Conservation (phyloP, 108 stramenopile species). For the Skeletonema tropicum region DNA sequence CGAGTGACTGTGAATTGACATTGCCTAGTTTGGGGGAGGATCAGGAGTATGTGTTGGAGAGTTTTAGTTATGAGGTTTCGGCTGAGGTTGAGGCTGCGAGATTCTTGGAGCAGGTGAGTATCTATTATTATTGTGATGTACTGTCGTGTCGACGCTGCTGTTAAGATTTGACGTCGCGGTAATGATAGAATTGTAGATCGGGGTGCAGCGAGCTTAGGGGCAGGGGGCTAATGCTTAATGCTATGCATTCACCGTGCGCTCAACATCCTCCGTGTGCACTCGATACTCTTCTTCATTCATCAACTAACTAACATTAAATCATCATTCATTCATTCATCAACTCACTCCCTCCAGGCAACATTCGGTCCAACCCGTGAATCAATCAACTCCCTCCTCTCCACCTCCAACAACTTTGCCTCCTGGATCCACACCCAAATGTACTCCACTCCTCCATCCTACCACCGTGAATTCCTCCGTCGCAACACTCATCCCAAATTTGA, state of each 20-base stretch:
- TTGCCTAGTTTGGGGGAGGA: slow-evolving; percentile 19
- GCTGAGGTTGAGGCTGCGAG: slow-evolving; percentile 45
- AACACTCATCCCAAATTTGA: slow-evolving; percentile 20
- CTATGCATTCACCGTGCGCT: too few relatives aligned
- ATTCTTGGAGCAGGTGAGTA: slow-evolving; percentile 45
- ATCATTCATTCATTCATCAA: neutral
- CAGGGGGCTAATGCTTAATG: too few relatives aligned
- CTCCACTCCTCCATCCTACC: slow-evolving; percentile 31
- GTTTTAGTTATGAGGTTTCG: neutral
- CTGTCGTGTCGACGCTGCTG: too few relatives aligned
- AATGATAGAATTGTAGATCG: too few relatives aligned
- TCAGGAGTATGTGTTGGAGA: slow-evolving; percentile 23
- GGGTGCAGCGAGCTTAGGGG: too few relatives aligned
- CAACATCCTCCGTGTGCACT: too few relatives aligned
- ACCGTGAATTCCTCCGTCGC: slow-evolving; percentile 32
- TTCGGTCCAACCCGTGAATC: slow-evolving; percentile 56
- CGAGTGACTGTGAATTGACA: slow-evolving; percentile 2
- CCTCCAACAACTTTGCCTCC: slow-evolving; percentile 18
- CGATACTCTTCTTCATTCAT: too few relatives aligned
- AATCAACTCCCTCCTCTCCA: slow-evolving; percentile 19
- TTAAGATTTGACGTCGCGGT: too few relatives aligned
- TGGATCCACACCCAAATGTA: slow-evolving; percentile 58
- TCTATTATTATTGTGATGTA: too few relatives aligned
- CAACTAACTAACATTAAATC: too few relatives aligned
- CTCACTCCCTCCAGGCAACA: slow-evolving; percentile 44